Percentiles rank a stretch among this genome's conserved stretches.
Conservation (phyloP, 768 basidiomycete genomes). For the Auricularia auricula-judae region DNA sequence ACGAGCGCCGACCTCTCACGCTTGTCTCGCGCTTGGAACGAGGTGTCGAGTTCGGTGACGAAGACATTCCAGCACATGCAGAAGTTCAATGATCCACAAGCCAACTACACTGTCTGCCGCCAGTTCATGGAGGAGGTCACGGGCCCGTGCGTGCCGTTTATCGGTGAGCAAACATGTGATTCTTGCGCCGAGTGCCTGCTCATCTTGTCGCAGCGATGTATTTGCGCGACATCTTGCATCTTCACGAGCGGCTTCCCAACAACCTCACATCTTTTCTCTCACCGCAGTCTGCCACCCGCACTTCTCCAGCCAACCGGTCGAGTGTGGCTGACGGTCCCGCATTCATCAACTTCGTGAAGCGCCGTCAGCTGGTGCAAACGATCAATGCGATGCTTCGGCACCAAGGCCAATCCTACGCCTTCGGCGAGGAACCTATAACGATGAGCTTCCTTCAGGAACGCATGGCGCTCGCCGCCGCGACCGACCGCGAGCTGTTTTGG, state of each 20-base stretch:
- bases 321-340: background rate
- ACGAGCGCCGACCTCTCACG: constrained; percentile 25
- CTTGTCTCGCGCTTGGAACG: constrained; percentile 1
- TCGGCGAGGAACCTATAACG: constrained; percentile 30
- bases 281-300: background rate
- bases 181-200: background rate
- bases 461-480: constrained; percentile 28
- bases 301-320: background rate
- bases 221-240: constrained; percentile 47
- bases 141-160: constrained; percentile 53
- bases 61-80: constrained; percentile 17
- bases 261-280: constrained; percentile 9
- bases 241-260: constrained; percentile 39
- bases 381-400: constrained; percentile 45
- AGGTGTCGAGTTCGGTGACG: background rate
- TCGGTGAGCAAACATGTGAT: constrained; percentile 20
- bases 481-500: constrained; percentile 46
- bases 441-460: constrained; percentile 36
- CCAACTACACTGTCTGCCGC: constrained; percentile 50
- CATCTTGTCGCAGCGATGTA: constrained; percentile 25
- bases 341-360: constrained; percentile 42
- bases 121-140: constrained; percentile 22
- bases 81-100: constrained; percentile 46
- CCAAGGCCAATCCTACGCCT: constrained; percentile 40
- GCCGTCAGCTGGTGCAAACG: constrained; percentile 45